phyloP scores from a whole-genome alignment of 2,329 filamentous ascomycete genomes.

The Dothidotthia symphoricarpi region DNA sequence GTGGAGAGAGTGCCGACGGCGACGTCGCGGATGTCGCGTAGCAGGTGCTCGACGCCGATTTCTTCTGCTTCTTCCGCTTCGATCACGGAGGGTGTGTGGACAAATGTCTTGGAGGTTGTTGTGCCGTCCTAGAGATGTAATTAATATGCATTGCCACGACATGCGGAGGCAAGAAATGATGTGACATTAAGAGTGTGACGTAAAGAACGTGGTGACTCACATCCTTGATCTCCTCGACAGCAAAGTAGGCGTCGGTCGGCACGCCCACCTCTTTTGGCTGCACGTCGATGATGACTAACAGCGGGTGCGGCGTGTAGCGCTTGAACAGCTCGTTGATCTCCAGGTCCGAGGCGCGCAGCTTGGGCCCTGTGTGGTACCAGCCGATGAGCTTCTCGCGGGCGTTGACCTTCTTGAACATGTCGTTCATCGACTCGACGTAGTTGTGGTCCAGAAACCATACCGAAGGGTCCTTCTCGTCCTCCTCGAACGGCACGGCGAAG shows the following conservation, averaged over 20 bases:
- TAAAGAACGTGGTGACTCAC: slow-evolving; percentile 55
- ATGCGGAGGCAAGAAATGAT: not conserved
- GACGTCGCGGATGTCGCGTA: slow-evolving; percentile 96
- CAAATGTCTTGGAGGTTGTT: slow-evolving; percentile 93
- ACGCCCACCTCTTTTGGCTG: slow-evolving; percentile 97
- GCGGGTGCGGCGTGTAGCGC: slow-evolving; percentile 92
- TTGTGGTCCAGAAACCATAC: slow-evolving; percentile 99
- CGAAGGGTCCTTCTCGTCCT: slow-evolving; percentile 96
- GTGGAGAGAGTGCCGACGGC: slow-evolving; percentile 95
- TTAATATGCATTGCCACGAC: not conserved
- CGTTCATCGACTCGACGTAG: slow-evolving; percentile 98
- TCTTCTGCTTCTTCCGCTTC: slow-evolving; percentile 99
- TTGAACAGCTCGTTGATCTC: slow-evolving; percentile 99
- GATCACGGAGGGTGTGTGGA: slow-evolving; percentile 97
- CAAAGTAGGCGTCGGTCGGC: slow-evolving; percentile 98
- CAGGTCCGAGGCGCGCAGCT: slow-evolving; percentile 91
- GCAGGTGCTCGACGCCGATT: slow-evolving; percentile 95
- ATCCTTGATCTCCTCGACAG: slow-evolving; percentile 99
- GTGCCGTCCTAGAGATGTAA: slow-evolving; percentile 75
- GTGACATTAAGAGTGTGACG: not conserved
- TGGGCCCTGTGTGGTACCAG: slow-evolving; percentile 98
- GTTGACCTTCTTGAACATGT: slow-evolving; percentile 99
- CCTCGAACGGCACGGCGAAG: slow-evolving; percentile 97
- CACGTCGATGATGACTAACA: slow-evolving; percentile 97
- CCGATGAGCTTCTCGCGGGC: slow-evolving; percentile 97